phyloP scores from a whole-genome alignment of 2,329 filamentous ascomycete genomes.

The Trichoderma simmonsii region DNA sequence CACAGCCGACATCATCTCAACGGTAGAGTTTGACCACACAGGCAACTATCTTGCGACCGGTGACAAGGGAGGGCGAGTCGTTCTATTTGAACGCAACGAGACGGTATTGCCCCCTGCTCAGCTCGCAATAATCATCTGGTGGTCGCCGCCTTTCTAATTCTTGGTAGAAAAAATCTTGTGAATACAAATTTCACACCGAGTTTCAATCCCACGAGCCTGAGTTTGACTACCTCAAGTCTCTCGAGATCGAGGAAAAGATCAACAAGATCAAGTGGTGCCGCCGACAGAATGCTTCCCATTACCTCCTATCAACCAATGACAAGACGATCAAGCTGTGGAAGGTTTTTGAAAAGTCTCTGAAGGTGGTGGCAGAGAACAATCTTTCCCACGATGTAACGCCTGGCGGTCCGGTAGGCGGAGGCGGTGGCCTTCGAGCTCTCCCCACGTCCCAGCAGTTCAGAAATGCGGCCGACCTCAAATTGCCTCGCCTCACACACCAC shows the following conservation, averaged over 20 bases:
- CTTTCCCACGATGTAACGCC: constrained; percentile 92
- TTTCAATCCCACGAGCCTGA: constrained; percentile 99
- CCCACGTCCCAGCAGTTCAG: constrained; percentile 70
- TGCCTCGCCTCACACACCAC: constrained; percentile 94
- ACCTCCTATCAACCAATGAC: constrained; percentile 96
- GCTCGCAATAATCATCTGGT: neutral
- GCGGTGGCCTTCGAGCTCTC: constrained; percentile 70
- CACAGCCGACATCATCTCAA: constrained; percentile 84
- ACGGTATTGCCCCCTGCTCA: constrained; percentile 62
- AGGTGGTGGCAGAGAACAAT: constrained; percentile 98
- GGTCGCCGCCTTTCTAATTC: neutral
- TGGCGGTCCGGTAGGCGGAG: constrained; percentile 60
- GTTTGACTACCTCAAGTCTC: constrained; percentile 98
- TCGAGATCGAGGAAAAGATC: constrained; percentile 99
- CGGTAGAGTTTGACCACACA: constrained; percentile 86
- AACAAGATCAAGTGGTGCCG: constrained; percentile 99
- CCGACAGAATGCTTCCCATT: constrained; percentile 97
- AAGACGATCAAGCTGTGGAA: constrained; percentile 99
- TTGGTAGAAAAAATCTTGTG: constrained; percentile 95
- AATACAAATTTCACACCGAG: constrained; percentile 99
- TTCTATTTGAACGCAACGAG: constrained; percentile 90
- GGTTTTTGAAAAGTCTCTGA: constrained; percentile 98
- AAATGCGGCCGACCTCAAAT: constrained; percentile 77
- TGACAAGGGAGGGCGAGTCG: constrained; percentile 82
- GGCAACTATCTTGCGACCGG: constrained; percentile 88